Conservation (phyloP, 768 basidiomycete genomes). For the Hortiboletus campestris region DNA sequence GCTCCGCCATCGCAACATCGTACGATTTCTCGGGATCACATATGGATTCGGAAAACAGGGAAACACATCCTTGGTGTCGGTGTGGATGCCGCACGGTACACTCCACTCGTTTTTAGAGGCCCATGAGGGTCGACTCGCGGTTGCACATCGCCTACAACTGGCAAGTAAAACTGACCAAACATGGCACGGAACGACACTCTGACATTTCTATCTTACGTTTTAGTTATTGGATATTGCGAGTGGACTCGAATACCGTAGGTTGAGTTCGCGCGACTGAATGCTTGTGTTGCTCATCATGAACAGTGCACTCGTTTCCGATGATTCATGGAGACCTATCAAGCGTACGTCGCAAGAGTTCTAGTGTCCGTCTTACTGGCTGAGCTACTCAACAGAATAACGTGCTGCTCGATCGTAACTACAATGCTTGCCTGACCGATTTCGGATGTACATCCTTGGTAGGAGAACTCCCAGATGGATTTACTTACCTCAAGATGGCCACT, state of each 20-base stretch:
- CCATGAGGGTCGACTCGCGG: background rate
- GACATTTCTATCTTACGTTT: background rate
- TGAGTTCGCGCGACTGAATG: background rate
- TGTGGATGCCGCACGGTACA: constrained; percentile 9
- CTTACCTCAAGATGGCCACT: constrained; percentile 1
- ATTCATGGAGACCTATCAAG: constrained; percentile 8
- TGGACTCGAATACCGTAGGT: constrained; percentile 6
- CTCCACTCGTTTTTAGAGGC: background rate
- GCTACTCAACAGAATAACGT: constrained; percentile 4
- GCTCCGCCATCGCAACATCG: constrained; percentile 1
- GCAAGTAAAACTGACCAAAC: background rate
- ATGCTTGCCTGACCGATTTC: constrained; percentile 7
- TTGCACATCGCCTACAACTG: constrained; percentile 4
- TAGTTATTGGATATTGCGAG: constrained; percentile 7
- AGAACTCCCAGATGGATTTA: background rate
- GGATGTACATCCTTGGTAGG: constrained; percentile 10
- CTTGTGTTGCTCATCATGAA: background rate
- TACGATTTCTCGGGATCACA: constrained; percentile 1
- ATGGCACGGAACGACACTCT: background rate
- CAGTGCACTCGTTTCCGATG: constrained; percentile 12
- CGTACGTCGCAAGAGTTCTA: background rate
- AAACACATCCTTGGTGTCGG: constrained; percentile 2
- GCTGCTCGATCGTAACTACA: constrained; percentile 6
- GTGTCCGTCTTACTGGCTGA: background rate
- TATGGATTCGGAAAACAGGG: constrained; percentile 6